phyloP scores from a whole-genome alignment of 2,329 filamentous ascomycete species.

The Nakataea oryzae region DNA sequence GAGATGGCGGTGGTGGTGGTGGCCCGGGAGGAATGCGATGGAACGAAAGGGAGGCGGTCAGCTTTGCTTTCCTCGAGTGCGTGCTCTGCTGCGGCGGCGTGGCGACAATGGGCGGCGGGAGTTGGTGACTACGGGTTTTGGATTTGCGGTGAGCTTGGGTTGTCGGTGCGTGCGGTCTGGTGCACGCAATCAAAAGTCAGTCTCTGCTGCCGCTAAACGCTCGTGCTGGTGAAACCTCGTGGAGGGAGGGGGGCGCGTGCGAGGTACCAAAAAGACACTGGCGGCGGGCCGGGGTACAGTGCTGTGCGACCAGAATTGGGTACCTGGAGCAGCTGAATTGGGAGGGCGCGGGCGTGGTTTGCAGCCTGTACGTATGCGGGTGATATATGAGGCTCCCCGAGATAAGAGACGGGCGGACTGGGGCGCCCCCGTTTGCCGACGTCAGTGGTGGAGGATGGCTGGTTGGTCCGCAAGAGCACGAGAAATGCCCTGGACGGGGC shows the following conservation, averaged over 20 bases:
- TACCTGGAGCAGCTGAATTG: background rate
- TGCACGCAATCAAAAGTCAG: background rate
- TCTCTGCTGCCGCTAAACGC: background rate
- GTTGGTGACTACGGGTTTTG: background rate
- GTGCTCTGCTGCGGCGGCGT: background rate
- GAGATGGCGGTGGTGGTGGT: background rate
- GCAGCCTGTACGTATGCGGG: background rate
- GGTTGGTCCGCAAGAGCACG: background rate
- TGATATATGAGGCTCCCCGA: slow-evolving; percentile 1
- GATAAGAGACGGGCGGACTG: background rate
- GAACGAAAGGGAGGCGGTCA: background rate
- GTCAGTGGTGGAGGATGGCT: background rate
- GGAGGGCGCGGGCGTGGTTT: background rate
- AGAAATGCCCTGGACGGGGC: background rate
- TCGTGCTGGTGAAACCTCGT: background rate
- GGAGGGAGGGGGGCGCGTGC: background rate
- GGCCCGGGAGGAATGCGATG: background rate
- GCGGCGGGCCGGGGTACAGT: background rate
- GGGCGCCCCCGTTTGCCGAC: background rate
- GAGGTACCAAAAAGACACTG: background rate
- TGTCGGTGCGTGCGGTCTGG: background rate
- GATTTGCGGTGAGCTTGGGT: background rate
- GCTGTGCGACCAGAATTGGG: background rate
- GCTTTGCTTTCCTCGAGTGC: background rate
- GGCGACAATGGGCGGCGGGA: background rate